Evolutionary conservation across 2,329 filamentous ascomycete species (phyloP), one percentile per base, ranked within the genome.

Genomic region (Dactylellina cionopaga): DNA sequence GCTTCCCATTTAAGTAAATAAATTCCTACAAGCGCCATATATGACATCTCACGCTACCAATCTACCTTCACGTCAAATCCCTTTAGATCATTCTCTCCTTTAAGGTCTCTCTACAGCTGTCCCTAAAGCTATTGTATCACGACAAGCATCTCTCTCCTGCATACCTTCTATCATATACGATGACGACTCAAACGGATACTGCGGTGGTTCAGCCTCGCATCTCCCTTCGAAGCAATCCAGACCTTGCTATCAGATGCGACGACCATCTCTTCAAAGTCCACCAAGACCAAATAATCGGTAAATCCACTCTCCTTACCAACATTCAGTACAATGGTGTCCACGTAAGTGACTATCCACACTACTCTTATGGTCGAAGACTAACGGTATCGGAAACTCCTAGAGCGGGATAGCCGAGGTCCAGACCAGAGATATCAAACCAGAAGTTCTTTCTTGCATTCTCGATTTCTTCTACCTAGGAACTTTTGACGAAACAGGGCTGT

Each of bases 391-490:
- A 22, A 55, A 22, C 1, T 19, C 24, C 7, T 55, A 70, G 65
- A 54, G 58, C 43, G 65, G 65, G 1, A 41, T 62, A 0, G 24
- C 41, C 11, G 3, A 29, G 9, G 49, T 70, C 15, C 7, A 58
- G 17, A 35, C 15, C 31, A 41, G 49, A 9, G 49, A 55, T 10
- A 44, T 56, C 25, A 47, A 49, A 27, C 65, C 56, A 2, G 43
- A 31, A 4, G 51, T 51, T 22, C 35, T 70, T 6, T 56, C 65
- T 1, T 70, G 56, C 24, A 37, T 70, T 5, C 27, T 70, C 2
- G 65, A 70, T 25, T 70, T 55, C 43, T 25, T 70, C 5, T 70
- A 70, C 13, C 63, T 33, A 6, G 65, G 65, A 5, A 25, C 55
- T 22, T 70, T 70, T n/a, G 65, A 70, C 25, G 65, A 70, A 11